A percentile compares a stretch with the other conserved stretches of the same genome.
These are phyloP conservation scores for Eragrostis nindensis DNA, from an alignment of 176 grass and related monocot genomes.

Conservation along the genomic window DNA sequence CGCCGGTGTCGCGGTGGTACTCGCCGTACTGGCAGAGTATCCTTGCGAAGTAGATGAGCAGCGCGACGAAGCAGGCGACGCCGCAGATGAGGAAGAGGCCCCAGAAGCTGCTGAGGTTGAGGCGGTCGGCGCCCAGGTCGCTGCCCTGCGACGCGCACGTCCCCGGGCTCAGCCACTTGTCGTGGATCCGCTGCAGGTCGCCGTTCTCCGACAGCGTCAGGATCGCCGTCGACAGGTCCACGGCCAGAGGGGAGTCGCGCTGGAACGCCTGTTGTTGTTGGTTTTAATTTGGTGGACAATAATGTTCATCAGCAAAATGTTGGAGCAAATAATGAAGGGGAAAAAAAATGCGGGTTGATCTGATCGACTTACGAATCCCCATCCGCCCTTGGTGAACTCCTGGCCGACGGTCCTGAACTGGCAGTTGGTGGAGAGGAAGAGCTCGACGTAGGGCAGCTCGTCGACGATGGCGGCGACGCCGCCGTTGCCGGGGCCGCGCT, in stretches of 20 bases:
- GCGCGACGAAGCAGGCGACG: conserved; percentile 62
- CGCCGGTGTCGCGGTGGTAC: conserved; percentile 29
- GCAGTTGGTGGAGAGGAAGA: conserved; percentile 90
- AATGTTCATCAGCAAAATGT: neutral
- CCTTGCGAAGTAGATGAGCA: conserved; percentile 64
- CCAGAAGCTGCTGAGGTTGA: conserved; percentile 74
- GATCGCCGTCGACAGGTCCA: conserved; percentile 95
- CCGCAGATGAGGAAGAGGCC: conserved; percentile 91
- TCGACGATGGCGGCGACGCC: conserved; percentile 89
- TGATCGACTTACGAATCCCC: conserved; percentile 75
- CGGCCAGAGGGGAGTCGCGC: conserved; percentile 77
- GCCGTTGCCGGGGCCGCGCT: conserved; percentile 66
- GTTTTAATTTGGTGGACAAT: no score
- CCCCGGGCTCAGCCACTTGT: conserved; percentile 74
- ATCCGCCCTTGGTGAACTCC: conserved; percentile 98
- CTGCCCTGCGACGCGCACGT: conserved; percentile 41
- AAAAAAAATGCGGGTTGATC: neutral
- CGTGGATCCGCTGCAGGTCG: conserved; percentile 92
- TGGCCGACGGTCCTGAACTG: conserved; percentile 76
- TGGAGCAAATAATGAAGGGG: neutral
- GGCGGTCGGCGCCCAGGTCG: conserved; percentile 38
- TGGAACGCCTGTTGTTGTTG: conserved; percentile 67
- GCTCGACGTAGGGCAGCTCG: conserved; percentile 81
- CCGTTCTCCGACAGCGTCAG: conserved; percentile 87
- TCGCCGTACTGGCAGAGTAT: conserved; percentile 64